Evolutionary conservation across 345 rosid species (phyloP).

Genomic region (Streptanthus diversifolius): DNA sequence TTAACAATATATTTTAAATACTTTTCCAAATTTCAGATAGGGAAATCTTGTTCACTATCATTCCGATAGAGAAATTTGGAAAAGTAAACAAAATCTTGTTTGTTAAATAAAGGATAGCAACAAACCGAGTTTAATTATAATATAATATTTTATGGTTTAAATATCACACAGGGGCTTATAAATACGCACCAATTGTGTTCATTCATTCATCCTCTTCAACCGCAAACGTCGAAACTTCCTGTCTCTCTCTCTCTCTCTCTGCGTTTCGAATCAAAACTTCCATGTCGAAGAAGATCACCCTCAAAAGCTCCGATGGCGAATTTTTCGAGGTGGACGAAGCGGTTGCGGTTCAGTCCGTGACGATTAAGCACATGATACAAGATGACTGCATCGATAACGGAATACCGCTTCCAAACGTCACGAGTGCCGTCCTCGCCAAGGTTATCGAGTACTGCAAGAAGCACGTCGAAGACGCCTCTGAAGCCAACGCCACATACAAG

Average conservation of each 20-base stretch:
- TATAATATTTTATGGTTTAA: neutral
- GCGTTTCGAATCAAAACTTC: neutral
- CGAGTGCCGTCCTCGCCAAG: constrained; percentile 56
- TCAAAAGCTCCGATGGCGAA: constrained; percentile 60
- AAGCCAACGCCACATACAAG: constrained; percentile 26
- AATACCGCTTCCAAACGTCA: constrained; percentile 71
- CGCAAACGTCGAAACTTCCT: neutral
- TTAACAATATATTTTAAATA: neutral
- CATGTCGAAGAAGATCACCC: constrained; percentile 41
- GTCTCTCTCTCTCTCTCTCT: neutral
- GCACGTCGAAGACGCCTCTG: constrained; percentile 49
- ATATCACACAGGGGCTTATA: neutral
- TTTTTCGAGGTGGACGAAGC: constrained; percentile 55
- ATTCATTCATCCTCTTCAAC: neutral
- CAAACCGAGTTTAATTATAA: neutral
- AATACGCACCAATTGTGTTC: neutral
- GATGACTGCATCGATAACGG: constrained; percentile 50
- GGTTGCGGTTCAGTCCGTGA: constrained; percentile 60
- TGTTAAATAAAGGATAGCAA: neutral
- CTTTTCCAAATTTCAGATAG: neutral
- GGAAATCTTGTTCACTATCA: no score
- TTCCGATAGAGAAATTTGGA: no score
- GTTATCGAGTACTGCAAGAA: constrained; percentile 77
- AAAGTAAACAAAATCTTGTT: no score
- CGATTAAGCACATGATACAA: constrained; percentile 70